Conservation (phyloP, 2,329 filamentous ascomycete genomes). For the Neonectria hederae region DNA sequence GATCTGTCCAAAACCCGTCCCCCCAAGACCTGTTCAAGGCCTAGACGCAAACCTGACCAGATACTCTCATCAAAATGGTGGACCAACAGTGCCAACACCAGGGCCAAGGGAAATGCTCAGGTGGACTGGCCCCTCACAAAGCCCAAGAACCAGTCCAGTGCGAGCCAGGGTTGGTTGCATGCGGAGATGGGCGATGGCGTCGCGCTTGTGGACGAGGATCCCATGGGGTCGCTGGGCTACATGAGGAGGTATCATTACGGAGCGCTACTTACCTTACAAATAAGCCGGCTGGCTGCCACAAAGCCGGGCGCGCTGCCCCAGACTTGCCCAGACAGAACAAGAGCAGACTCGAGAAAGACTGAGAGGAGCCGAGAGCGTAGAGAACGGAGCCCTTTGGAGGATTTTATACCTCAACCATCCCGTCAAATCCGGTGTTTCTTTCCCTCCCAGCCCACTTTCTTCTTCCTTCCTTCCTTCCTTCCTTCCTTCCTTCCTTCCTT, state of each 20-base stretch:
- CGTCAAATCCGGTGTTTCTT: neutral
- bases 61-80: slow-evolving; percentile 1
- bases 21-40: no score
- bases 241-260: neutral
- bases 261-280: neutral
- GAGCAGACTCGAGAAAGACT: neutral
- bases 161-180: slow-evolving; percentile 10
- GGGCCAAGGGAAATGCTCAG: neutral
- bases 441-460: neutral
- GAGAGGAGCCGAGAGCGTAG: neutral
- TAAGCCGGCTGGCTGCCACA: slow-evolving; percentile 2
- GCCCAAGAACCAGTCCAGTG: neutral
- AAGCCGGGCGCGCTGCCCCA: neutral
- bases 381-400: neutral
- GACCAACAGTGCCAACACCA: slow-evolving; percentile 3
- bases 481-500: neutral
- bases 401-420: neutral
- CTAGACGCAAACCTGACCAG: no score
- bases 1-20: no score
- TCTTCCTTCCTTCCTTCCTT: neutral
- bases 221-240: slow-evolving; percentile 21
- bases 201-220: slow-evolving; percentile 11
- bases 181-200: slow-evolving; percentile 29
- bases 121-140: neutral
- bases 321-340: neutral